Evolutionary conservation across 1,139 yeast genomes (phyloP).

Genomic region (Magnusiomyces sp.): DNA sequence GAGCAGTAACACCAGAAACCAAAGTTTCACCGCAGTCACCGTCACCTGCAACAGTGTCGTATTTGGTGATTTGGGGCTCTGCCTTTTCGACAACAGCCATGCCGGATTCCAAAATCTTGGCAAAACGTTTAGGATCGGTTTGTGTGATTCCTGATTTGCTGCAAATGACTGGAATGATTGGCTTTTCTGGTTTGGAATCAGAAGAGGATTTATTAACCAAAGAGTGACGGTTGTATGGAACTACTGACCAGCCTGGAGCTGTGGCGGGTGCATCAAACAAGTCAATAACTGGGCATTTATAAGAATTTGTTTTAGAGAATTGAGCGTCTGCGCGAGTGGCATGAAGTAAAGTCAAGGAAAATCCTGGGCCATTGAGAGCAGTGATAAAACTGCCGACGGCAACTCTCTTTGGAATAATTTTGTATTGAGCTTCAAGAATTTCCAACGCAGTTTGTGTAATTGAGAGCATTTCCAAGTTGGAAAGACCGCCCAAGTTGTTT

Average conservation of each 20-base stretch:
- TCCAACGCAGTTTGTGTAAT: conserved; percentile 46
- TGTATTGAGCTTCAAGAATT: conserved; percentile 37
- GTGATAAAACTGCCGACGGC: conserved; percentile 73
- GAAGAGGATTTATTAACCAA: conserved; percentile 34
- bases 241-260: conserved; percentile 74
- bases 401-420: conserved; percentile 56
- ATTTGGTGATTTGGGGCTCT: conserved; percentile 76
- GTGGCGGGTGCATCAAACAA: conserved; percentile 61
- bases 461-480: conserved; percentile 63
- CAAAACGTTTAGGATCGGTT: conserved; percentile 38
- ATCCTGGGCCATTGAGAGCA: conserved; percentile 86
- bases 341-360: conserved; percentile 70
- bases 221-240: conserved; percentile 32
- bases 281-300: conserved; percentile 30
- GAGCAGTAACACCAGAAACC: conserved; percentile 71
- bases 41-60: conserved; percentile 88
- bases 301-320: neutral
- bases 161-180: conserved; percentile 15
- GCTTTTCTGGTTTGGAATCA: conserved; percentile 16
- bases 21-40: conserved; percentile 96
- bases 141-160: conserved; percentile 31
- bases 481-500: conserved; percentile 82
- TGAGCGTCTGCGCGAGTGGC: conserved; percentile 39
- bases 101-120: conserved; percentile 39
- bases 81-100: conserved; percentile 42